Evolutionary conservation across 495 filamentous ascomycete genomes (phyloP), one percentile per base, ranked within the genome.

Genomic region (Astrocystis sublimbata): DNA sequence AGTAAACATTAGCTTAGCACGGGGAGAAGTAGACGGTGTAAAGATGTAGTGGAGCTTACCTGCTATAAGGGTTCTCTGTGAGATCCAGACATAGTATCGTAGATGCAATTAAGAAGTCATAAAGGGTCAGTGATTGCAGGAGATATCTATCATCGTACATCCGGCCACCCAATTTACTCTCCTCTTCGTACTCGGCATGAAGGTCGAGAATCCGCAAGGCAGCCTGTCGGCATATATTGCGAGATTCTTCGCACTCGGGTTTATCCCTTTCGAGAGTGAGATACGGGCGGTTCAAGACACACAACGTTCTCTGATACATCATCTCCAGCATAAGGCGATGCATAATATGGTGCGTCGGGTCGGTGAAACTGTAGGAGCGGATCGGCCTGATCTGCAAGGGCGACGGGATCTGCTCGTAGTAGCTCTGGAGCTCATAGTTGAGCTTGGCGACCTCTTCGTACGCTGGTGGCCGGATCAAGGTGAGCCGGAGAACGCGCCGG

Each of bases 41-140:
- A n/a, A 13, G 23, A 15, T 52, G 13, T 40, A 19, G 4, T 35
- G 30, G 28, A 13, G 38, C 61, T 65, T 53, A 70, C 63, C 59
- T 71, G 64, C 62, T 65, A 7, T 62, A 60, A 24, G 69, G 63
- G 38, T 68, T 73, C 41, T 74, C 74, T n/a, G 70, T 75, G 28
- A 78, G 61, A 61, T 74, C 72, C 3, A 79, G 57, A 41, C 73
- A 79, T 19, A 79, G 57, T 31, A 80, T 77, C 72, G 75, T 78
- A 1, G 78, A 72, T 9, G 75, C 76, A 7, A 80, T 72, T 10
- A 80, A 50, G 55, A 79, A 77, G 60, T 79, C 76, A 50, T 80
- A 76, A 10, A 77, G 66, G 0, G 74, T 71, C 8, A 80, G 56
- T 26, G 68, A 70, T 3, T 72, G 70, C 1, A 78, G 53, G 63